Conservation (phyloP, 2,329 filamentous ascomycete species). For the Didymosphaeria variabile region DNA sequence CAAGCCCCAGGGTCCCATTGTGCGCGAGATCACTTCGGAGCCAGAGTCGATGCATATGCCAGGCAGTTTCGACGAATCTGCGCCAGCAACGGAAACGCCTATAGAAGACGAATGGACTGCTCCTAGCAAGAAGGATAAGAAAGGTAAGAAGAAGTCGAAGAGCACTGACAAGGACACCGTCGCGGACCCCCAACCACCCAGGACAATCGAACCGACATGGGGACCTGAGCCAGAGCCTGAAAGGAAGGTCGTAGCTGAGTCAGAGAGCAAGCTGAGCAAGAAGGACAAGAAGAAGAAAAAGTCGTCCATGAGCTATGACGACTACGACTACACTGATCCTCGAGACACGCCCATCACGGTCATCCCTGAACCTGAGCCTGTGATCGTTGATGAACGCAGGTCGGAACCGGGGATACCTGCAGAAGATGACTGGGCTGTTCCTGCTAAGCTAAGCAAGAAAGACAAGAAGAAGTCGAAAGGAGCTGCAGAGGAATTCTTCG, state of each 20-base stretch:
- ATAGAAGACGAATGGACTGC: slow-evolving; percentile 26
- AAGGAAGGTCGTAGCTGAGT: not conserved
- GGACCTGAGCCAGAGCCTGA: slow-evolving; percentile 1
- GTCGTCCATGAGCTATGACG: slow-evolving; percentile 15
- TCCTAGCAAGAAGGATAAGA: slow-evolving; percentile 32
- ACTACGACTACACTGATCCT: not conserved
- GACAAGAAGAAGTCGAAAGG: slow-evolving; percentile 30
- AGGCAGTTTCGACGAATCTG: slow-evolving; percentile 64
- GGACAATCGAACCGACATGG: not conserved
- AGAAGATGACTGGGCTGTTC: slow-evolving; percentile 20
- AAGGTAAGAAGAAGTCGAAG: slow-evolving; percentile 29
- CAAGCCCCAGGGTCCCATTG: slow-evolving; percentile 48
- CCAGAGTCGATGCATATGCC: slow-evolving; percentile 70
- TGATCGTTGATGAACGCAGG: not conserved
- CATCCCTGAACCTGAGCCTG: slow-evolving; percentile 8
- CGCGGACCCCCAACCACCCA: not conserved
- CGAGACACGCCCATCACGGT: not conserved
- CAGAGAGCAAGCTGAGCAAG: slow-evolving; percentile 16
- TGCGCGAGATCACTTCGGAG: slow-evolving; percentile 54
- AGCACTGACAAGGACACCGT: slow-evolving; percentile 12
- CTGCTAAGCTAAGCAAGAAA: slow-evolving; percentile 18
- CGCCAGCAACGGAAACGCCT: slow-evolving; percentile 42
- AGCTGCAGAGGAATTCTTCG: slow-evolving; percentile 34
- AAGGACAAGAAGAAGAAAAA: slow-evolving; percentile 19
- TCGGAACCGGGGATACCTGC: not conserved